Conservation (phyloP, 2,329 filamentous ascomycete genomes). For the Venturia oleaginea region DNA sequence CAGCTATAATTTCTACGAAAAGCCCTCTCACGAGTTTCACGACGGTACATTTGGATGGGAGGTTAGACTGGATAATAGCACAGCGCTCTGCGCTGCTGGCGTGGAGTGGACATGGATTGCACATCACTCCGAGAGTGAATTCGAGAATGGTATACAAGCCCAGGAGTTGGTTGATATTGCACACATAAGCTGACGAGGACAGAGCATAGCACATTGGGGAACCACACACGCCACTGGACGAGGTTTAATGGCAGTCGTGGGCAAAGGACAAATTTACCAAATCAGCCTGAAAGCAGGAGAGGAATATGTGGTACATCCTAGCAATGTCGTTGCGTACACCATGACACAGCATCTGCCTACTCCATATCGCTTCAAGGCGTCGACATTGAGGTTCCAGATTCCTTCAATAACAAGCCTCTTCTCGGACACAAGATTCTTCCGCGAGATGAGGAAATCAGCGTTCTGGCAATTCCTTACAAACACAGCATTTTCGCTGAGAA, state of each 20-base stretch:
- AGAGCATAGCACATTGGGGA: slow-evolving; percentile 76
- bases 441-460: slow-evolving; percentile 59
- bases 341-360: slow-evolving; percentile 63
- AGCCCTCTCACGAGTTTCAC: slow-evolving; percentile 79
- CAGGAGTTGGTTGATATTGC: too few species aligned
- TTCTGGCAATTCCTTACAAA: slow-evolving; percentile 62
- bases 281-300: slow-evolving; percentile 73
- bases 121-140: slow-evolving; percentile 66
- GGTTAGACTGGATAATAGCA: slow-evolving; percentile 88
- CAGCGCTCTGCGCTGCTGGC: slow-evolving; percentile 85
- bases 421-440: slow-evolving; percentile 63
- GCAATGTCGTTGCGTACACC: slow-evolving; percentile 77
- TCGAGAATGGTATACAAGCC: slow-evolving; percentile 52
- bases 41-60: slow-evolving; percentile 82
- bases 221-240: slow-evolving; percentile 81
- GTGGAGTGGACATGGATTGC: slow-evolving; percentile 87
- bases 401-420: slow-evolving; percentile 60
- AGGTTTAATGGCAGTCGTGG: slow-evolving; percentile 74
- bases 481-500: slow-evolving; percentile 61
- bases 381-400: slow-evolving; percentile 64
- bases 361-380: slow-evolving; percentile 81
- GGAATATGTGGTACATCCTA: slow-evolving; percentile 80
- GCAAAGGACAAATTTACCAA: slow-evolving; percentile 83
- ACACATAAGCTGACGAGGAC: slow-evolving; percentile 25
- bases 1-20: slow-evolving; percentile 79